Evolutionary conservation across 352 stramenopile genomes (phyloP).

Genomic region (Phytophthora quininea): DNA sequence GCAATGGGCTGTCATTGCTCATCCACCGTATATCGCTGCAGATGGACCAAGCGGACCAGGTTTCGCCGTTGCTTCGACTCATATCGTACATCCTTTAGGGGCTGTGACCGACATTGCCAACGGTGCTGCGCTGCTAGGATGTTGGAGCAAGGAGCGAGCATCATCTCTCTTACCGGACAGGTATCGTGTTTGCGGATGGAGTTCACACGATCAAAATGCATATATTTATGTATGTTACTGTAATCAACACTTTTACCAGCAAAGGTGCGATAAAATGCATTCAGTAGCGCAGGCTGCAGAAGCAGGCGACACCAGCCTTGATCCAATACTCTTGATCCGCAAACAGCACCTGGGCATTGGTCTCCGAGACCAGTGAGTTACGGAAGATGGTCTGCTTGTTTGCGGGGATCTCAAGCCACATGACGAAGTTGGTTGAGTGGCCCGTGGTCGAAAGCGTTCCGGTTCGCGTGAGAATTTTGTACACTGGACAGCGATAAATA

Average conservation of each 20-base stretch:
- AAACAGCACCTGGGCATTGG: conserved; percentile 90
- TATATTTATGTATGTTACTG: conserved; percentile 41
- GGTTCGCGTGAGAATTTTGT: conserved; percentile 95
- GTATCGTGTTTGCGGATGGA: background rate
- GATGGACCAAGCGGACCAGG: conserved; percentile 59
- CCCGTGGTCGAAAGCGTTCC: conserved; percentile 47
- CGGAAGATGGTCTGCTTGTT: conserved; percentile 80
- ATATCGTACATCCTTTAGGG: conserved; percentile 63
- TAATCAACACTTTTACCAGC: conserved; percentile 7
- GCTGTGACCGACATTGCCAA: background rate
- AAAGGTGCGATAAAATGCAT: background rate
- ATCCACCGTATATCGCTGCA: conserved; percentile 70
- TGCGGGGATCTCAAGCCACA: conserved; percentile 96
- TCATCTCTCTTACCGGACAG: too few species aligned
- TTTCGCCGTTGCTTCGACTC: conserved; percentile 60
- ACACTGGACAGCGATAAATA: conserved; percentile 94
- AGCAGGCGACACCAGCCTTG: conserved; percentile 94
- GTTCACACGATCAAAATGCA: conserved; percentile 20
- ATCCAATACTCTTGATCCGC: conserved; percentile 96
- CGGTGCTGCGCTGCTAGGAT: too few species aligned
- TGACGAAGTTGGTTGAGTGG: conserved; percentile 92
- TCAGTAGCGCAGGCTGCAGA: conserved; percentile 93
- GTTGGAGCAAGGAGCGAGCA: too few species aligned
- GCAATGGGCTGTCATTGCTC: conserved; percentile 66
- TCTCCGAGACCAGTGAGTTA: conserved; percentile 92